Conservation (phyloP, 192 early-diverging fungal species). For the Coemansia sp. region DNA sequence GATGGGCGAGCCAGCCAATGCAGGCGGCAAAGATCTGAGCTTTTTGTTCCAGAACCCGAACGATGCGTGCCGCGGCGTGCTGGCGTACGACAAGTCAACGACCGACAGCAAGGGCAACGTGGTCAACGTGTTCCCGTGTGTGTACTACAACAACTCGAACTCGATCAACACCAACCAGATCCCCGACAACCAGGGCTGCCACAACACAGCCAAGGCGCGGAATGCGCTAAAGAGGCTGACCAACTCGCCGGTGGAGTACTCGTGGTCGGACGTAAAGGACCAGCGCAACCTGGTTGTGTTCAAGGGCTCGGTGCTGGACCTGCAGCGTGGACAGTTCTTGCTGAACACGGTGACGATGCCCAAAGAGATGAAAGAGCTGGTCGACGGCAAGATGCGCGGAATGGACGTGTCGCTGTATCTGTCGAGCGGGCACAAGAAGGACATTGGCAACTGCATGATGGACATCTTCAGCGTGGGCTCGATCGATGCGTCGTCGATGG, state of each 20-base stretch:
- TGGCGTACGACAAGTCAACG: conserved; percentile 26
- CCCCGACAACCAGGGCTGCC: conserved; percentile 60
- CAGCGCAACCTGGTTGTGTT: conserved; percentile 67
- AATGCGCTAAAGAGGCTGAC: conserved; percentile 43
- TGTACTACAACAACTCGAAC: conserved; percentile 56
- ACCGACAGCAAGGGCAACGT: conserved; percentile 42
- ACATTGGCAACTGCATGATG: conserved; percentile 68
- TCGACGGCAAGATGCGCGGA: conserved; percentile 50
- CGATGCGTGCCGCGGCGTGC: conserved; percentile 61
- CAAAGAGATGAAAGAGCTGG: conserved; percentile 26
- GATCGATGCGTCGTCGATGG: conserved; percentile 73
- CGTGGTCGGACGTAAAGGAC: conserved; percentile 64
- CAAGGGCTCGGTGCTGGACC: conserved; percentile 76
- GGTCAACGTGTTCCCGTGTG: conserved; percentile 72
- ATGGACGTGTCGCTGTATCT: conserved; percentile 55
- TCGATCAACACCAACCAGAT: conserved; percentile 50
- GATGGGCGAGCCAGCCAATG: conserved; percentile 57
- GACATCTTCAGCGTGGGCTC: conserved; percentile 80
- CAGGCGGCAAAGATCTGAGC: conserved; percentile 69
- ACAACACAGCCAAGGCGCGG: conserved; percentile 55
- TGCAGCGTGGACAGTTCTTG: conserved; percentile 62
- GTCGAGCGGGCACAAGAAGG: conserved; percentile 54
- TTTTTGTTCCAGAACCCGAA: conserved; percentile 81
- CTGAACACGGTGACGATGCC: conserved; percentile 55
- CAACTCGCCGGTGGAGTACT: conserved; percentile 61